These are phyloP conservation scores for Pulicaria dysenterica DNA, from an alignment of 129 eudicot genomes.

Conservation along the genomic window DNA sequence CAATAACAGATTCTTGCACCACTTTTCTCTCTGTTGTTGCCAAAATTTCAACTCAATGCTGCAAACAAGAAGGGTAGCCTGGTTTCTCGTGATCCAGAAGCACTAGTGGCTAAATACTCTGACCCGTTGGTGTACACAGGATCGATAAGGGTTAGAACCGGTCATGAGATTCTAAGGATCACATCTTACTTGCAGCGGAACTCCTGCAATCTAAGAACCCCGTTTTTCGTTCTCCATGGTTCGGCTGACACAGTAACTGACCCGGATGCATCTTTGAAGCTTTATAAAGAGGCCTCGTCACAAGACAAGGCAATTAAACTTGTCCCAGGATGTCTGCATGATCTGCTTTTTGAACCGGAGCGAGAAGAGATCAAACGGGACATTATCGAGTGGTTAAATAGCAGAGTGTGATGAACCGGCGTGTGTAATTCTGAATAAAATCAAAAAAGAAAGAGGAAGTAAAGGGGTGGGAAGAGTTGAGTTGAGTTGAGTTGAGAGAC, in stretches of 20 bases:
- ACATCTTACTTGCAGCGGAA: slow-evolving; percentile 67
- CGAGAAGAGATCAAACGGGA: slow-evolving; percentile 48
- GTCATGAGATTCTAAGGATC: slow-evolving; percentile 73
- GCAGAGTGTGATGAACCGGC: slow-evolving; percentile 37
- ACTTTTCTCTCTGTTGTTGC: slow-evolving; percentile 61
- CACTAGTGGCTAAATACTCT: slow-evolving; percentile 68
- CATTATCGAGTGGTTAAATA: slow-evolving; percentile 70
- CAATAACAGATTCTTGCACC: slow-evolving; percentile 69
- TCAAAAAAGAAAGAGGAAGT: too few relatives aligned
- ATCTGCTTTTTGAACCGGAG: slow-evolving; percentile 85
- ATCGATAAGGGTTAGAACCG: slow-evolving; percentile 69
- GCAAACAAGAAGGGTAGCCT: slow-evolving; percentile 71
- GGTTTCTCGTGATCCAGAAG: slow-evolving; percentile 84
- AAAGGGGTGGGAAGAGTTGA: not conserved
- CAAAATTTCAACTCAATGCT: slow-evolving; percentile 75
- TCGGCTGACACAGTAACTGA: slow-evolving; percentile 73
- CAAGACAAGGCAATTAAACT: slow-evolving; percentile 68
- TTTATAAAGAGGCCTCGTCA: slow-evolving; percentile 65
- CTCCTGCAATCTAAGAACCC: slow-evolving; percentile 44
- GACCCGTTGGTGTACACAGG: slow-evolving; percentile 91
- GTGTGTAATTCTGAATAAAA: slow-evolving; percentile 26
- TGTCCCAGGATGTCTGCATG: slow-evolving; percentile 59
- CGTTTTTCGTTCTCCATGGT: slow-evolving; percentile 88
- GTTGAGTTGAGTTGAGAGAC: slow-evolving; percentile 15
- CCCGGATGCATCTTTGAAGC: slow-evolving; percentile 65